Percentiles rank a stretch among this genome's conserved stretches.
Conservation (phyloP, 768 basidiomycete species). For the Porpolomopsis calyptriformis region DNA sequence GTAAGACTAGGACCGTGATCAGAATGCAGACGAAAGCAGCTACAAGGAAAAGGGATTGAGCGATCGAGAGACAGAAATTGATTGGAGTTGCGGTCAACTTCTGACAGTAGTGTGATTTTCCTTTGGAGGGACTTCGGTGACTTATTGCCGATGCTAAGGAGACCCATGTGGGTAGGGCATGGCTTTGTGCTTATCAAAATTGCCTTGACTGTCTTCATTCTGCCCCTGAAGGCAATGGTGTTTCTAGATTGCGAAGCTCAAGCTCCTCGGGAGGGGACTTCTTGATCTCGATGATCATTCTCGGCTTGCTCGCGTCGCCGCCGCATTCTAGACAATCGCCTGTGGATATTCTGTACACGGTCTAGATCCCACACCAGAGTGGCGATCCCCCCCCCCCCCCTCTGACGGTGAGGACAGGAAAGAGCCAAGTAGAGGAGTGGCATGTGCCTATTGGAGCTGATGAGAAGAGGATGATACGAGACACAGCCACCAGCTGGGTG, state of each 20-base stretch:
- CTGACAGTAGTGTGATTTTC: background rate
- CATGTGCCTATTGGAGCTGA: constrained; percentile 38
- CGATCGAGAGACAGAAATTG: background rate
- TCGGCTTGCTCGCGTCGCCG: background rate
- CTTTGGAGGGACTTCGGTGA: background rate
- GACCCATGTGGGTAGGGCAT: too few relatives aligned
- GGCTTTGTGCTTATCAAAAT: too few relatives aligned
- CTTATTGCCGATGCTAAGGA: background rate
- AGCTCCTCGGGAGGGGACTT: too few relatives aligned
- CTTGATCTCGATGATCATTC: too few relatives aligned
- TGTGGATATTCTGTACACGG: background rate
- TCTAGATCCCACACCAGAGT: constrained; percentile 33
- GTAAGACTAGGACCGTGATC: constrained; percentile 20
- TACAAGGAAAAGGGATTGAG: background rate
- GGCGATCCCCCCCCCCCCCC: constrained; percentile 28
- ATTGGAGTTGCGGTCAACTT: background rate
- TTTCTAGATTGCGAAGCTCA: too few relatives aligned
- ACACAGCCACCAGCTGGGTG: constrained; percentile 32
- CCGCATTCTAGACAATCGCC: constrained; percentile 4
- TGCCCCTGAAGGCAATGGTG: too few relatives aligned
- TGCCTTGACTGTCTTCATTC: too few relatives aligned
- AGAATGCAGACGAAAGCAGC: constrained; percentile 11
- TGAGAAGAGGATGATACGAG: constrained; percentile 31
- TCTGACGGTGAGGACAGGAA: constrained; percentile 33
- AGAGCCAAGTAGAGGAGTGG: constrained; percentile 44